These are phyloP conservation scores for Ganoderma lingzhi DNA, from an alignment of 1,284 basidiomycete genomes.

Conservation along the genomic window DNA sequence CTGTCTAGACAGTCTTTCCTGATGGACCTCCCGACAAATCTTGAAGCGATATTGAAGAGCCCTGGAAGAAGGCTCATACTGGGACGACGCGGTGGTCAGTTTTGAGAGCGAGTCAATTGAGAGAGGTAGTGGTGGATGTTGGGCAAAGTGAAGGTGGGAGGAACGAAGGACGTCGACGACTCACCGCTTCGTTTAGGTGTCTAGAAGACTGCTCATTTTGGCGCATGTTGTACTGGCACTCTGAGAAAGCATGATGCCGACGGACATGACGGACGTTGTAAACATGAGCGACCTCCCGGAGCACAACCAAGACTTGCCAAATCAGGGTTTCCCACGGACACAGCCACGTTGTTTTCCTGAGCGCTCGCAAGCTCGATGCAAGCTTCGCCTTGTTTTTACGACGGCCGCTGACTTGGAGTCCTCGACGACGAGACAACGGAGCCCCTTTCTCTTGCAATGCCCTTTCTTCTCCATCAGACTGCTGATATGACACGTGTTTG, in stretches of 20 bases:
- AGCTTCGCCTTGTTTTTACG: not conserved
- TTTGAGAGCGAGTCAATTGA: not conserved
- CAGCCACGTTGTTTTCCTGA: constrained; percentile 4
- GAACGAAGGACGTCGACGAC: not conserved
- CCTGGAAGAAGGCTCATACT: constrained; percentile 12
- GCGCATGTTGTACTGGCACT: constrained; percentile 2
- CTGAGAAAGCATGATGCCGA: constrained; percentile 4
- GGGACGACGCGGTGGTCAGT: not conserved
- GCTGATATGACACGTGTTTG: not conserved
- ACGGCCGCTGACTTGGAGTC: not conserved
- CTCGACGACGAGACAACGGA: constrained; percentile 3
- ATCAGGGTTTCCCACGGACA: constrained; percentile 2
- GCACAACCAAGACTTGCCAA: not conserved
- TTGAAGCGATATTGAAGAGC: constrained; percentile 4
- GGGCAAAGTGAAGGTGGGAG: not conserved
- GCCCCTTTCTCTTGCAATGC: not conserved
- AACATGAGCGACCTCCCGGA: not conserved
- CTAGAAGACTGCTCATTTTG: not conserved
- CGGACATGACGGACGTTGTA: not conserved
- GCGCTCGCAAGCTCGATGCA: not conserved
- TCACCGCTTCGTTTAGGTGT: not conserved
- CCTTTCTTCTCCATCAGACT: not conserved
- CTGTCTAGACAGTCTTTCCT: constrained; percentile 25
- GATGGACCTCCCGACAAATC: constrained; percentile 13
- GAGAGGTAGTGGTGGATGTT: constrained; percentile 1